These are phyloP conservation scores for Calonectria ilicicola DNA, from an alignment of 2,329 filamentous ascomycete genomes.

Conservation along the genomic window DNA sequence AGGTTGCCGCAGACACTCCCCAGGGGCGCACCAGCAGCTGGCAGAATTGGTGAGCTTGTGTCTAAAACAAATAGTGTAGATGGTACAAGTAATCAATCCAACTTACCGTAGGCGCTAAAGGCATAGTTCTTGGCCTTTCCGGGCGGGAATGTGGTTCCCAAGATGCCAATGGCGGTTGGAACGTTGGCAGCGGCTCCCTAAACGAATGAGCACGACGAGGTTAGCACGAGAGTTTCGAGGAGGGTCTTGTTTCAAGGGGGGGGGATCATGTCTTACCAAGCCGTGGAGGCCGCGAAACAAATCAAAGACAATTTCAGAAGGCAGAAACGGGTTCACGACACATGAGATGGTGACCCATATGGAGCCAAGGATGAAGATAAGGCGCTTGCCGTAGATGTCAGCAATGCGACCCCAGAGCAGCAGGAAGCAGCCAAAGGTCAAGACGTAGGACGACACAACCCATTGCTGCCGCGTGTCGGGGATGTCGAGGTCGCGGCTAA, in stretches of 20 bases:
- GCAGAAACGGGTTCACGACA: slow-evolving; percentile 72
- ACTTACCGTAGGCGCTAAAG: slow-evolving; percentile 70
- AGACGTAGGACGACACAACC: slow-evolving; percentile 74
- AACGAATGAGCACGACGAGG: neutral
- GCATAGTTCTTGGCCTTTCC: slow-evolving; percentile 79
- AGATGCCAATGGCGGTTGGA: slow-evolving; percentile 77
- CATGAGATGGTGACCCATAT: slow-evolving; percentile 71
- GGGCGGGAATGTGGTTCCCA: slow-evolving; percentile 75
- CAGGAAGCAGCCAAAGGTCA: slow-evolving; percentile 76
- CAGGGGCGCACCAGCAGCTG: slow-evolving; percentile 72
- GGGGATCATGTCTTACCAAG: slow-evolving; percentile 50
- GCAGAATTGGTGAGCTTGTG: neutral
- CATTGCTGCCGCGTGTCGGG: slow-evolving; percentile 72
- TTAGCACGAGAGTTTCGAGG: neutral
- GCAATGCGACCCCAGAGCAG: slow-evolving; percentile 76
- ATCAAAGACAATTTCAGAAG: slow-evolving; percentile 76
- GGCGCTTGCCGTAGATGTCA: slow-evolving; percentile 74
- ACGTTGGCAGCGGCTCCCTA: slow-evolving; percentile 76
- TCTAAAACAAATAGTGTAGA: too few species aligned
- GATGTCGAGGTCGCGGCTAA: slow-evolving; percentile 66
- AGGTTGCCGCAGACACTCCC: slow-evolving; percentile 75
- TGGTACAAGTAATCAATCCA: neutral
- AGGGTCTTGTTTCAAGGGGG: neutral
- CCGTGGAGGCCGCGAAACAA: slow-evolving; percentile 76
- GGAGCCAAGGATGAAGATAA: slow-evolving; percentile 74